These are phyloP conservation scores for Cyberlindnera maclurae DNA, from an alignment of 805 yeast genomes.

Conservation along the genomic window DNA sequence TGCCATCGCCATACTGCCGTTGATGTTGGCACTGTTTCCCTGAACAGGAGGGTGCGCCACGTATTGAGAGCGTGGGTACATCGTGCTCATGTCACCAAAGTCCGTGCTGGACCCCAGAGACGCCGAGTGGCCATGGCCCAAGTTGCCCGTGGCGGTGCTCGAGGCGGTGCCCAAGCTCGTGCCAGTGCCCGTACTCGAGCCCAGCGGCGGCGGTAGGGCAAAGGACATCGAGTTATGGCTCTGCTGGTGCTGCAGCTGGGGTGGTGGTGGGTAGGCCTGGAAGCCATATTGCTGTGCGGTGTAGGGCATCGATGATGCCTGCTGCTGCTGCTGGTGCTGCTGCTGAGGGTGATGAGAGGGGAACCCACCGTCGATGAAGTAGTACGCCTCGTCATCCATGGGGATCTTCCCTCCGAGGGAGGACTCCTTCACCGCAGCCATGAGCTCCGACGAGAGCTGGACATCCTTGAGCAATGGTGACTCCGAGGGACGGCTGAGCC, in stretches of 20 bases:
- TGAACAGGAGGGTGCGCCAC: background rate
- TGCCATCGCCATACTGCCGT: no score
- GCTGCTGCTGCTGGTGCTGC: no score
- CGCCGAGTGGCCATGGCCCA: conserved; percentile 1
- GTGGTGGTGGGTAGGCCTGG: no score
- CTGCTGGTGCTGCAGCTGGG: conserved; percentile 1
- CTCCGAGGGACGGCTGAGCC: conserved; percentile 51
- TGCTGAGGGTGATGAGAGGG: no score
- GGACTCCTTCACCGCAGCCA: conserved; percentile 51
- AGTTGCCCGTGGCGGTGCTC: no score
- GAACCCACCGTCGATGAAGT: conserved; percentile 33
- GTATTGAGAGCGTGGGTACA: background rate
- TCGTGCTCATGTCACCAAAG: conserved; percentile 1
- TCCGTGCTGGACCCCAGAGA: conserved; percentile 1
- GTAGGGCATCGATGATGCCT: no score
- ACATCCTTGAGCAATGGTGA: conserved; percentile 42
- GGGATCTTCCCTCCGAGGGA: conserved; percentile 49
- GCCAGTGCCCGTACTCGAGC: no score
- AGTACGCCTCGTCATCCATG: conserved; percentile 44
- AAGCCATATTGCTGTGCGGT: no score
- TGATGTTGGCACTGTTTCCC: no score
- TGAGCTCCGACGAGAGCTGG: conserved; percentile 38
- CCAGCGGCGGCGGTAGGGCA: conserved; percentile 4
- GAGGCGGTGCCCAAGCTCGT: no score
- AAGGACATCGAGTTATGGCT: no score